Percentiles rank a stretch among this genome's conserved stretches.
These are phyloP conservation scores for Diaporthe helianthi DNA, from an alignment of 2,329 filamentous ascomycete species.

Conservation along the genomic window DNA sequence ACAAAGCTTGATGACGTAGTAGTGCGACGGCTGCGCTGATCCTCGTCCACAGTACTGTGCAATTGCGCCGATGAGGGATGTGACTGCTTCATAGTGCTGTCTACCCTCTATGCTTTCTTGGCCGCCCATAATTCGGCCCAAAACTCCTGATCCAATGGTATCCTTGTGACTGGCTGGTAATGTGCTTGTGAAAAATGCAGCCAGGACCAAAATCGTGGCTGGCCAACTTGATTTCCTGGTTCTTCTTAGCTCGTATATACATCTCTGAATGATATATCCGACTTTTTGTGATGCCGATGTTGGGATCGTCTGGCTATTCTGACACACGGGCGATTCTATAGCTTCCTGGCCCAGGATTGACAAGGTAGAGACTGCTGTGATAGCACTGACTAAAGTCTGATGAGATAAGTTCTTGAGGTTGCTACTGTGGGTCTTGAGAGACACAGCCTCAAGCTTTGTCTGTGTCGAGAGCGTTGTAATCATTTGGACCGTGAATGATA, in stretches of 20 bases:
- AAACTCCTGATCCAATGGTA: background rate
- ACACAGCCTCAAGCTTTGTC: background rate
- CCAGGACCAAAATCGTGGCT: slow-evolving; percentile 26
- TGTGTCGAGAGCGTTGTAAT: slow-evolving; percentile 44
- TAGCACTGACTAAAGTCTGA: slow-evolving; percentile 50
- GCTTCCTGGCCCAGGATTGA: slow-evolving; percentile 41
- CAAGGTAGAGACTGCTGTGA: slow-evolving; percentile 50
- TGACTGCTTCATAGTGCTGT: slow-evolving; percentile 44
- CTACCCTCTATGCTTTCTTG: slow-evolving; percentile 24
- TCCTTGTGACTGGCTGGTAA: background rate
- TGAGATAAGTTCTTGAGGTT: slow-evolving; percentile 39
- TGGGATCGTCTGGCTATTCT: background rate
- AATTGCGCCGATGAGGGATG: slow-evolving; percentile 52
- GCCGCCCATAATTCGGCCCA: slow-evolving; percentile 1
- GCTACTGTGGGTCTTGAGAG: slow-evolving; percentile 15
- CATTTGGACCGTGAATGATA: slow-evolving; percentile 46
- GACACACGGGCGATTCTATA: background rate
- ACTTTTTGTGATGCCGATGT: slow-evolving; percentile 36
- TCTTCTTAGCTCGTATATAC: slow-evolving; percentile 30
- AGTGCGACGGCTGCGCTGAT: slow-evolving; percentile 44
- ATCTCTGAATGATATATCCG: slow-evolving; percentile 40
- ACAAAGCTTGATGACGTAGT: slow-evolving; percentile 51
- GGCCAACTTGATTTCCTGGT: slow-evolving; percentile 29
- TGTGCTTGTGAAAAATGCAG: slow-evolving; percentile 29
- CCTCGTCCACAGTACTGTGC: slow-evolving; percentile 56